A percentile compares a stretch with the other conserved stretches of the same genome.
These are phyloP conservation scores for Xylaria curta DNA, from an alignment of 495 filamentous ascomycete genomes.

Conservation along the genomic window DNA sequence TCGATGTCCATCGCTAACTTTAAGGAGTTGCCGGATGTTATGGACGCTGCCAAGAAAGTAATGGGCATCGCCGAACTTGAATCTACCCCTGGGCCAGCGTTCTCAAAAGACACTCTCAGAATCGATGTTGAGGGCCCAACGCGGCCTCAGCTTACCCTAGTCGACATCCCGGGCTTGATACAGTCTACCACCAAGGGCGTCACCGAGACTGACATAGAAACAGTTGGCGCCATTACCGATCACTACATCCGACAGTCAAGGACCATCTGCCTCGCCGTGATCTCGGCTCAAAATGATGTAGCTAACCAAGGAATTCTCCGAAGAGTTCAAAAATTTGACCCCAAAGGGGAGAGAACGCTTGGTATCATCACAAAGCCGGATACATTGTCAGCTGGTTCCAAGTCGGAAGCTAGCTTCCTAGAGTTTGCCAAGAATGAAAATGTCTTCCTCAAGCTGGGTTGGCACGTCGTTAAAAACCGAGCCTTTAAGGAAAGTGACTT, in stretches of 20 bases:
- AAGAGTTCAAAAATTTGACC: slow-evolving; percentile 46
- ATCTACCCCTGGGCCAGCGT: background rate
- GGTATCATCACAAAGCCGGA: slow-evolving; percentile 65
- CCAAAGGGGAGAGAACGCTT: slow-evolving; percentile 49
- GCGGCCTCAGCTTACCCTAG: slow-evolving; percentile 1
- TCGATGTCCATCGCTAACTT: background rate
- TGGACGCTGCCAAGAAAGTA: background rate
- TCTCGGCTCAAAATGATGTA: slow-evolving; percentile 54
- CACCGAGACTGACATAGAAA: background rate
- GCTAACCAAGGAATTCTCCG: slow-evolving; percentile 52
- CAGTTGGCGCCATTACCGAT: background rate
- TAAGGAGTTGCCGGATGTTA: background rate
- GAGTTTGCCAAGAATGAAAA: slow-evolving; percentile 1
- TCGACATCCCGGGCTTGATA: slow-evolving; percentile 6
- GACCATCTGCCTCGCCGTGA: slow-evolving; percentile 55
- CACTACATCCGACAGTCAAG: slow-evolving; percentile 52
- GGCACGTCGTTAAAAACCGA: slow-evolving; percentile 9
- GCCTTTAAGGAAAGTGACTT: slow-evolving; percentile 3
- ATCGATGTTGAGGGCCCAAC: slow-evolving; percentile 1
- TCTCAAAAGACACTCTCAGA: slow-evolving; percentile 5
- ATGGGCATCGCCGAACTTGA: slow-evolving; percentile 6
- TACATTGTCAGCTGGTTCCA: slow-evolving; percentile 9
- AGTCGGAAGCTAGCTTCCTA: background rate
- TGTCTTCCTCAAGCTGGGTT: slow-evolving; percentile 2
- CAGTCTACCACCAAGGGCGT: slow-evolving; percentile 11